phyloP scores from a whole-genome alignment of 225 moss, liverwort and hornwort genomes.

The Anthoceros angustus region DNA sequence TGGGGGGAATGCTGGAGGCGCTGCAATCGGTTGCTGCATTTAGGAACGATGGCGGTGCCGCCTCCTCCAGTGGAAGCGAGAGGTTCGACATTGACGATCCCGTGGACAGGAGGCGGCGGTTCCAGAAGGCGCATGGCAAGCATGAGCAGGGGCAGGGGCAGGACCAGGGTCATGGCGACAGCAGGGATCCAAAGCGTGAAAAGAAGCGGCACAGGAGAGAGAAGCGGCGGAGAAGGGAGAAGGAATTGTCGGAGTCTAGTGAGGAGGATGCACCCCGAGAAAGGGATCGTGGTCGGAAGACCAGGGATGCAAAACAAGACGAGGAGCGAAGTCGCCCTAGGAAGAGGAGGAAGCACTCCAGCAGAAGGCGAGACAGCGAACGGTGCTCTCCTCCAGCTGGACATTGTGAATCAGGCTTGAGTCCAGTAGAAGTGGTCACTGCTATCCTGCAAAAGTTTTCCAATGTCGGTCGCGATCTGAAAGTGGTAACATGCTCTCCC shows the following conservation, averaged over 20 bases:
- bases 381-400: neutral
- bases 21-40: no score
- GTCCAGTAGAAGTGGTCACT: neutral
- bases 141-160: no score
- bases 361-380: neutral
- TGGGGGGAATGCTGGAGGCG: no score
- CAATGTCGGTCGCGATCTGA: neutral
- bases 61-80: no score
- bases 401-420: neutral
- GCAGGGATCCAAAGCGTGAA: no score
- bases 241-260: neutral
- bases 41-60: no score
- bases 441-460: neutral
- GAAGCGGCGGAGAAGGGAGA: neutral
- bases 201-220: neutral
- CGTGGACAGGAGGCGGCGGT: no score
- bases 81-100: no score
- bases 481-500: neutral
- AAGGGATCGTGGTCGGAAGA: neutral
- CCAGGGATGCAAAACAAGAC: neutral
- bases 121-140: no score
- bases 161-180: neutral
- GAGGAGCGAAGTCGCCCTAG: neutral
- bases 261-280: neutral
- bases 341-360: neutral